Evolutionary conservation across 2,329 filamentous ascomycete genomes (phyloP).

Genomic region (Colletotrichum camelliae): DNA sequence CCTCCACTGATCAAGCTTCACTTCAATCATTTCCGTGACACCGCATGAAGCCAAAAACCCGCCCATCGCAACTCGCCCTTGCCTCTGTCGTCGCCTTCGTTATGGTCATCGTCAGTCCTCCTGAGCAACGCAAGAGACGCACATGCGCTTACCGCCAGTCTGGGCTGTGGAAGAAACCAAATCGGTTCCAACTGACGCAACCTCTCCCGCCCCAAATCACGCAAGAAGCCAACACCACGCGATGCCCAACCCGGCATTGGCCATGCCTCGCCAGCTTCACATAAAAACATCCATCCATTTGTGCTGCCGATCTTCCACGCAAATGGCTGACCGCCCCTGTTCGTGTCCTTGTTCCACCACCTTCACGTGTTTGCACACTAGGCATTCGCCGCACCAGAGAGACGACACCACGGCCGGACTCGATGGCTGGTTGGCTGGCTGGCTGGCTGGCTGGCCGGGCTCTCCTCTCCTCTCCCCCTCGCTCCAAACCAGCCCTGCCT

Average conservation of each 20-base stretch:
- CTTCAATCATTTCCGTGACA: conserved; percentile 14
- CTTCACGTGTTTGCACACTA: conserved; percentile 15
- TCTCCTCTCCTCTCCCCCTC: neutral
- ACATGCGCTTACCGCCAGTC: neutral
- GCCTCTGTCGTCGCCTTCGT: neutral
- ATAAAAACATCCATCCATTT: neutral
- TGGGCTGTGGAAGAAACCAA: neutral
- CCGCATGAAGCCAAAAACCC: conserved; percentile 1
- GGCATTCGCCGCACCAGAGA: neutral
- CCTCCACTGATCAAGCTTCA: conserved; percentile 19
- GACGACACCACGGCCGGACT: neutral
- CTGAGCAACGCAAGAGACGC: neutral
- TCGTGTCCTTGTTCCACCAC: neutral
- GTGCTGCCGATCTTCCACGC: neutral
- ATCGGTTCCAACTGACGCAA: neutral
- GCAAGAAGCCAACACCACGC: neutral
- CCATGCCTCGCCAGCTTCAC: neutral
- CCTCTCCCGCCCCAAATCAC: neutral
- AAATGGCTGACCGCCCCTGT: neutral
- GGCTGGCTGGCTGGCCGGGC: neutral
- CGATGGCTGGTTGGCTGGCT: no score
- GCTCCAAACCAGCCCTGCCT: conserved; percentile 6
- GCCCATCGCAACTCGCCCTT: neutral
- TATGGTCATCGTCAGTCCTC: neutral
- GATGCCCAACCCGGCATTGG: neutral